Percentiles rank a stretch among this genome's conserved stretches.
phyloP scores from a whole-genome alignment of 1,284 basidiomycete species.

The Apiotrichum veenhuisii region DNA sequence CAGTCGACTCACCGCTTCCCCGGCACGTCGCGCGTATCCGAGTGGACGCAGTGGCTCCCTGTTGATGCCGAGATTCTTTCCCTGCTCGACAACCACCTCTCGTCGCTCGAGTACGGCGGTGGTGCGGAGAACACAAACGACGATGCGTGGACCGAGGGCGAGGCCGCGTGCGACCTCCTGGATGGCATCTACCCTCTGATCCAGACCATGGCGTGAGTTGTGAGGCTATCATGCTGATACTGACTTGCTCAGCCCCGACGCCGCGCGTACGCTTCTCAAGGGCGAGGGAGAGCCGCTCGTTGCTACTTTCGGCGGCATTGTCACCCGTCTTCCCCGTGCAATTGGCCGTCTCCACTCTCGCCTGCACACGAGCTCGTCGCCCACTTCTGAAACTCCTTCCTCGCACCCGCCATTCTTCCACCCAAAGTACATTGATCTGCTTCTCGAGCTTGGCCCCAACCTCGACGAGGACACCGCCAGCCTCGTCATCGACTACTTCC shows the following conservation, averaged over 20 bases:
- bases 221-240: neutral
- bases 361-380: slow-evolving; percentile 14
- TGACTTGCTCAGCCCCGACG: neutral
- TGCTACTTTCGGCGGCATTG: slow-evolving; percentile 25
- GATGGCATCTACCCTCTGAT: slow-evolving; percentile 29
- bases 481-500: slow-evolving; percentile 52
- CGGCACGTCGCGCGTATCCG: slow-evolving; percentile 15
- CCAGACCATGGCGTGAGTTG: slow-evolving; percentile 27
- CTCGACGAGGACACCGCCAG: slow-evolving; percentile 48
- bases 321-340: slow-evolving; percentile 38
- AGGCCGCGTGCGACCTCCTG: slow-evolving; percentile 37
- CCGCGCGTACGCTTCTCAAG: slow-evolving; percentile 6
- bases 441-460: slow-evolving; percentile 46
- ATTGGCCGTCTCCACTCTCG: slow-evolving; percentile 33
- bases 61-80: slow-evolving; percentile 44
- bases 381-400: neutral
- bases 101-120: slow-evolving; percentile 20
- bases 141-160: slow-evolving; percentile 44
- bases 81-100: slow-evolving; percentile 40
- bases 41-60: slow-evolving; percentile 31
- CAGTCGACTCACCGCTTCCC: slow-evolving; percentile 31
- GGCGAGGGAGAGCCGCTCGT: slow-evolving; percentile 16
- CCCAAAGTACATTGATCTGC: slow-evolving; percentile 45
- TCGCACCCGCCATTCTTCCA: slow-evolving; percentile 29
- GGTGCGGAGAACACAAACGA: slow-evolving; percentile 13